A percentile compares a stretch with the other conserved stretches of the same genome.
phyloP scores from a whole-genome alignment of 169 alveolate species.

The Besnoitia besnoiti region DNA sequence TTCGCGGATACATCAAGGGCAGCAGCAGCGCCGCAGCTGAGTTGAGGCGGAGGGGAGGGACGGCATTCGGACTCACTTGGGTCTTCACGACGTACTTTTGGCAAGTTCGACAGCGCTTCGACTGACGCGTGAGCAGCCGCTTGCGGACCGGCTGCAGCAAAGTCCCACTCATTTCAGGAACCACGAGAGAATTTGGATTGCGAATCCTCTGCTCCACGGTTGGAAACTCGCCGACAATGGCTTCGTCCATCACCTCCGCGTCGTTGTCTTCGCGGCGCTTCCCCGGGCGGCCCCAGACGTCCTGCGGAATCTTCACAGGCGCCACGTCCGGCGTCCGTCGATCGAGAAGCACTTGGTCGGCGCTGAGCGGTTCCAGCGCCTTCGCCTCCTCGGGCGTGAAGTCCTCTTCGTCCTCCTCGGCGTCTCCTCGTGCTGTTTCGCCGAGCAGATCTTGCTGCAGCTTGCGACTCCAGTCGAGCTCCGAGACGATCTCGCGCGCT shows the following conservation, averaged over 20 bases:
- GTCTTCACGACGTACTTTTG: slow-evolving; percentile 37
- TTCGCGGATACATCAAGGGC: slow-evolving; percentile 4
- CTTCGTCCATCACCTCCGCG: not conserved
- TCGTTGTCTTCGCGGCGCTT: not conserved
- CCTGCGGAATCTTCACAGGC: not conserved
- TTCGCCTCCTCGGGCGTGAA: not conserved
- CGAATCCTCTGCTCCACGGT: slow-evolving; percentile 54
- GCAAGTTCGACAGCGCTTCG: slow-evolving; percentile 37
- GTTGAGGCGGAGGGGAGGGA: slow-evolving; percentile 45
- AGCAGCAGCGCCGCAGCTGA: slow-evolving; percentile 41
- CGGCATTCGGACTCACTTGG: slow-evolving; percentile 33
- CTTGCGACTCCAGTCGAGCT: not conserved
- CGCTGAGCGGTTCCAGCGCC: slow-evolving; percentile 46
- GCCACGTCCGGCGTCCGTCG: slow-evolving; percentile 41
- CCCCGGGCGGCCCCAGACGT: not conserved
- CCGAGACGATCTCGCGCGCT: not conserved
- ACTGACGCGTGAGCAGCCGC: slow-evolving; percentile 44
- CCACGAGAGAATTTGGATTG: slow-evolving; percentile 28
- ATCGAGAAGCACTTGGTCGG: slow-evolving; percentile 54
- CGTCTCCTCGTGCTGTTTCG: no score
- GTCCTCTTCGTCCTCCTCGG: slow-evolving; percentile 16
- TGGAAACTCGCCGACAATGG: not conserved
- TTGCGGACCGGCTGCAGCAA: slow-evolving; percentile 33
- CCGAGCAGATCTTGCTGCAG: slow-evolving; percentile 35
- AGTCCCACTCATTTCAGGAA: slow-evolving; percentile 23